Base-by-base conservation (phyloP, 2,329 filamentous ascomycete genomes). In the Trichoderma koningiopsis region DNA sequence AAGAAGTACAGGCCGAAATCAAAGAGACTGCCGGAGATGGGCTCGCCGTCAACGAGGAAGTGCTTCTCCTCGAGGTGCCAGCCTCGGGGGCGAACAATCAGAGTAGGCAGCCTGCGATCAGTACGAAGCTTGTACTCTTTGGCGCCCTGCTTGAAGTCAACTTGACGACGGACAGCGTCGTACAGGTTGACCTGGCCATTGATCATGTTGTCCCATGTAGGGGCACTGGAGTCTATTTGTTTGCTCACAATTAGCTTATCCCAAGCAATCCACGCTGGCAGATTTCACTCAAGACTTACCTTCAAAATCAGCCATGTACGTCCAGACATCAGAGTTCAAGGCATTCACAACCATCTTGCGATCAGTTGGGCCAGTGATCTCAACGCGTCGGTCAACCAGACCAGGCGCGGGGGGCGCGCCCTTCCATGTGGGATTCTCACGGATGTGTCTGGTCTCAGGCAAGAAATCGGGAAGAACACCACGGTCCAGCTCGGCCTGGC, bases 31-130 rank as follows among this genome's bases (percentile, higher is more conserved):
- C 91, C 96, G 29, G 94, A 97, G 76, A 98, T 96, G 77, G 96
- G 90, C 86, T 97, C 94, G 72, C 94, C 95, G 75, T 98, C 94
- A 62, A 98, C 90, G 33, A 93, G 97, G 81, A 99, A 90, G 83
- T 98, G 96, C 88, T 97, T 97, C 89, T 99, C 96, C 71, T 97
- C 94, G 69, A 99, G 86, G 81, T 99, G 96, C 96, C 96, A 99
- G 78, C 96, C 96, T 81, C 96, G 91, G 68, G 96, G 93, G 77
- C 96, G 93, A 69, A 95, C 92, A 77, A 99, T 97, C 68, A 99
- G 88, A 19, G 96, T 98, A 24, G 96, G 94, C 7, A 88, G 89
- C 63, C 86, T 88, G 75, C 92, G 90, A 84, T 98, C 95, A 70
- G 92, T 97, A 73, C 95, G 92, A 71, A 99, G 91, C 86, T 97